These are phyloP conservation scores for Aspergillus leporis DNA, from an alignment of 495 filamentous ascomycete genomes.

Conservation along the genomic window DNA sequence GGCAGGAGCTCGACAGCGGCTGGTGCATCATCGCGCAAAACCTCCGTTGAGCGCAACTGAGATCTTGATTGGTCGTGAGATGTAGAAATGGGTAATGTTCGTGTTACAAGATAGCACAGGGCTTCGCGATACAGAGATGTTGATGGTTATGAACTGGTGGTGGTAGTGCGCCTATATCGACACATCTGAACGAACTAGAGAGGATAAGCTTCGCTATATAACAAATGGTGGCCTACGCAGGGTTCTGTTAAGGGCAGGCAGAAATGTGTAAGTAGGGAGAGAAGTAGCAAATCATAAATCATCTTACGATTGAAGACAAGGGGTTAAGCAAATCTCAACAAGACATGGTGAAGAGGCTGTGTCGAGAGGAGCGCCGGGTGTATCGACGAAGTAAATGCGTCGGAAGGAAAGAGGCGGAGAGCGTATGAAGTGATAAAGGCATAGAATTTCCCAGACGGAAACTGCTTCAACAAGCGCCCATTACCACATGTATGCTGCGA, in stretches of 20 bases:
- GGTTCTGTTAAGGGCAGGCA: slow-evolving; percentile 1
- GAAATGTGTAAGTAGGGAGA: not conserved
- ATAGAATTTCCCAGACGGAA: not conserved
- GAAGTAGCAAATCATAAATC: slow-evolving; percentile 1
- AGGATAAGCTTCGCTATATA: slow-evolving; percentile 10
- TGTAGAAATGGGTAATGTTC: not conserved
- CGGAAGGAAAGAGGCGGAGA: not conserved
- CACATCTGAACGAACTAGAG: slow-evolving; percentile 16
- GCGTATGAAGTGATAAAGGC: not conserved
- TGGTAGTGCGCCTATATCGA: slow-evolving; percentile 9
- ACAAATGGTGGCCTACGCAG: not conserved
- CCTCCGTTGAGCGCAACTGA: not conserved
- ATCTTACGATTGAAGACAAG: not conserved
- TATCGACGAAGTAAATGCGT: not conserved
- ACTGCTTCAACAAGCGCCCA: not conserved
- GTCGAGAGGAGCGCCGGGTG: not conserved
- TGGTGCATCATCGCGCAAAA: slow-evolving; percentile 26
- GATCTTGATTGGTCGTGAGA: not conserved
- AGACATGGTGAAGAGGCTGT: not conserved
- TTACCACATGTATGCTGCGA: not conserved
- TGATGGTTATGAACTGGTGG: slow-evolving; percentile 13
- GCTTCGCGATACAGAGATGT: slow-evolving; percentile 2
- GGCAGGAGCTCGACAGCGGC: slow-evolving; percentile 21
- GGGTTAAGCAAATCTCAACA: not conserved
- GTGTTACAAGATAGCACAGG: not conserved